A percentile compares a stretch with the other conserved stretches of the same genome.
Evolutionary conservation across 352 stramenopile species (phyloP).

Genomic region (Globisporangium heterothallicum): DNA sequence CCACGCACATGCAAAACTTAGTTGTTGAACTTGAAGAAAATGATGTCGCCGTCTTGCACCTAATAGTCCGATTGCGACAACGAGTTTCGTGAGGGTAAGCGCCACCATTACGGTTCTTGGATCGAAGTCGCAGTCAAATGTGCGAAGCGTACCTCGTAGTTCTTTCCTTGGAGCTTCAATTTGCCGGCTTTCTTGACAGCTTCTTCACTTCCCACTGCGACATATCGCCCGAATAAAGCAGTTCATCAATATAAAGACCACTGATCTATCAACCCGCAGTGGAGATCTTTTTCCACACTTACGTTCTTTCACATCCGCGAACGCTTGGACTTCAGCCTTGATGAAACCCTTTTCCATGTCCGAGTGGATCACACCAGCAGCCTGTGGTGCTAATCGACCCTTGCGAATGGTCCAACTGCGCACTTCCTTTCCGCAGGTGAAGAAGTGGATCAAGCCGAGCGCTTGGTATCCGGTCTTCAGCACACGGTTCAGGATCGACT

Average conservation of each 20-base stretch:
- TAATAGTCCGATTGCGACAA: slow-evolving; percentile 2
- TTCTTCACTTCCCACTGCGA: slow-evolving; percentile 73
- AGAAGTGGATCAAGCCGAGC: slow-evolving; percentile 99
- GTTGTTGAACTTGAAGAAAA: slow-evolving; percentile 93
- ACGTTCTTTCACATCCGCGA: slow-evolving; percentile 88
- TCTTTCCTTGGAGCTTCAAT: slow-evolving; percentile 88
- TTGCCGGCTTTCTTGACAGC: slow-evolving; percentile 88
- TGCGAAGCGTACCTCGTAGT: slow-evolving; percentile 61
- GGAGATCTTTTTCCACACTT: slow-evolving; percentile 23
- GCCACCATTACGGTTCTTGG: too few relatives aligned
- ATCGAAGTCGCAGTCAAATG: not conserved
- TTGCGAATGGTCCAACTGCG: slow-evolving; percentile 99
- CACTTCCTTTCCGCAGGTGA: slow-evolving; percentile 98
- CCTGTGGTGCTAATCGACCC: slow-evolving; percentile 94
- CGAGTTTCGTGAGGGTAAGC: too few relatives aligned
- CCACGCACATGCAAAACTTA: slow-evolving; percentile 26
- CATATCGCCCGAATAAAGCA: slow-evolving; percentile 1
- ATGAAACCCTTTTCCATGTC: slow-evolving; percentile 99
- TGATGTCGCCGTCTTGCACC: slow-evolving; percentile 85
- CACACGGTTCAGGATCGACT: slow-evolving; percentile 94
- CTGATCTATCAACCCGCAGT: too few relatives aligned
- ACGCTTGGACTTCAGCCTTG: slow-evolving; percentile 88
- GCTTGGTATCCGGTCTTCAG: slow-evolving; percentile 97
- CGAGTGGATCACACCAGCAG: slow-evolving; percentile 98
- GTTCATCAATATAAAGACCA: slow-evolving; percentile 10